Evolutionary conservation across 2,329 filamentous ascomycete genomes (phyloP), one percentile per base, ranked within the genome.

Genomic region (Sclerotinia sclerotiorum): DNA sequence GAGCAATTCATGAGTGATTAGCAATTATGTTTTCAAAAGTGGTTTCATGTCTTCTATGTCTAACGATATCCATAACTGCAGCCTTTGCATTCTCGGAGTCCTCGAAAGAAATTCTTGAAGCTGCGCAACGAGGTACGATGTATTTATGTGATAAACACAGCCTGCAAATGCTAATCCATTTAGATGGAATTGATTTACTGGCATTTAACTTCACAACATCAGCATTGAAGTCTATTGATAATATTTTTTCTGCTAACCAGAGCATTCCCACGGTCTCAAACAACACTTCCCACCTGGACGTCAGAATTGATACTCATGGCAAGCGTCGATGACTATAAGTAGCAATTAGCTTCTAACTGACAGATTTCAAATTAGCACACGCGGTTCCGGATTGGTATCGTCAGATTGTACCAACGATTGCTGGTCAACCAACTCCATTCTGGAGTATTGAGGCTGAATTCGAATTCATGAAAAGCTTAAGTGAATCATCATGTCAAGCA

Each of bases 251-350:
- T 2, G 21, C 13, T 29, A 32, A 42, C 42, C 27, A n/a, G 5
- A 29, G 6, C 39, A 13, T 21, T 19, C 7, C 19, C 11, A 46
- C n/a, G 11, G 24, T 21, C 24, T 21, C 24, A 15, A 29, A 29
- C 10, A 24, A 42, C 19, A 48, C 17, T 51, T 49, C 46, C 8
- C 27, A 35, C 21, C 17, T 15, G 29, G n/a, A 63, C 3, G 32
- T 54, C 24, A 15, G 48, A 35, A 63, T 63, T 35, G 60, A 52
- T 24, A 63, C 60, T n/a, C 60, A 63, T 52, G 60, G 46, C 32
- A 61, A 44, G 24, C 27, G 17, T n/a, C 2, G 42, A 27, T n/a
- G 3, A 2, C 15, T n/a, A 48, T 21, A 61, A 17, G 17, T 19
- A 3, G 15, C 3, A 32, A 21, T 15, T 15, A 2, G 39, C 10